Evolutionary conservation across 345 rosid genomes (phyloP).

Genomic region (Syzygium aqueum): DNA sequence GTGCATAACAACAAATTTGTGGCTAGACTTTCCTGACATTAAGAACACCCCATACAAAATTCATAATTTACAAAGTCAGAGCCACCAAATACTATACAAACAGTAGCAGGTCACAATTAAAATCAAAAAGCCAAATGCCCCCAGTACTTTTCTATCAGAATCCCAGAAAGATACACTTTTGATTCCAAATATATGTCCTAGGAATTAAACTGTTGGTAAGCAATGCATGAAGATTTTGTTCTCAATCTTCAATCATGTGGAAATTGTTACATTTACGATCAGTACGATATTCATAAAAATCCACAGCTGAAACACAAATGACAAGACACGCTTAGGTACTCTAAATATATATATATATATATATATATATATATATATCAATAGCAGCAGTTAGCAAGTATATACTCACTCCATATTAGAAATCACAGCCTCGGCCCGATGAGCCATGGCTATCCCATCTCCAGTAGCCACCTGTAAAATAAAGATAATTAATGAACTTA

Average conservation of each 20-base stretch:
- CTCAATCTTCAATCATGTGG: neutral
- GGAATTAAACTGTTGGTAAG: neutral
- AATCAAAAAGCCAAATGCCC: neutral
- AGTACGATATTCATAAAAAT: neutral
- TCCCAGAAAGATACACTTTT: neutral
- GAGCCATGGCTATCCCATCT: constrained; percentile 98
- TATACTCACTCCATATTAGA: constrained; percentile 93
- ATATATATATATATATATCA: neutral
- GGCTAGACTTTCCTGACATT: neutral
- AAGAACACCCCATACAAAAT: neutral
- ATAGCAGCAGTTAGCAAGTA: neutral
- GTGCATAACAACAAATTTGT: neutral
- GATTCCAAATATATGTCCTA: neutral
- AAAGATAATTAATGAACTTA: neutral
- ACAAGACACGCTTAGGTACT: neutral
- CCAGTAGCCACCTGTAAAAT: constrained; percentile 84
- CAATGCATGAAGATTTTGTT: neutral
- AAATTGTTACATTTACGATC: neutral
- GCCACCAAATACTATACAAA: neutral
- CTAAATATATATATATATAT: neutral
- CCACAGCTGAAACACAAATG: neutral
- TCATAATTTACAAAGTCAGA: neutral
- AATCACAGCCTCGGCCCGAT: constrained; percentile 89
- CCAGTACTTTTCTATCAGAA: neutral
- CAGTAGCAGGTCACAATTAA: neutral